These are phyloP conservation scores for Termitomyces sp. DNA, from an alignment of 768 basidiomycete genomes.

Conservation along the genomic window DNA sequence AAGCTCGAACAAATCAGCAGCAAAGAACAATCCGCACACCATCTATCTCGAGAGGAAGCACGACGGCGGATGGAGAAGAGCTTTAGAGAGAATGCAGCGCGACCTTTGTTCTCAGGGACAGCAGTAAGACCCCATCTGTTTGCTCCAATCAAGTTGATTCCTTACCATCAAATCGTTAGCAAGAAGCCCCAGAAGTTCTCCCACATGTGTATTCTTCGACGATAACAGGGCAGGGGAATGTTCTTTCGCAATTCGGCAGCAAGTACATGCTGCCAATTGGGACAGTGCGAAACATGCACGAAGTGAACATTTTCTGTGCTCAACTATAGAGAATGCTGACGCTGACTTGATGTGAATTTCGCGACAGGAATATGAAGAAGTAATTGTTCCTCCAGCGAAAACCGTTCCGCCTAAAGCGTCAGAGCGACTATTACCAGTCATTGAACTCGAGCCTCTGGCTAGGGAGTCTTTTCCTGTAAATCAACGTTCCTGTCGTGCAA, in stretches of 20 bases:
- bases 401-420: constrained; percentile 63
- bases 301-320: constrained; percentile 38
- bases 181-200: constrained; percentile 51
- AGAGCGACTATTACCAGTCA: constrained; percentile 68
- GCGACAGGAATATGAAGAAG: constrained; percentile 79
- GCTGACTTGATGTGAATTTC: not conserved
- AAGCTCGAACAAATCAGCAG: constrained; percentile 2
- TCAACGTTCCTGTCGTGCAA: not conserved
- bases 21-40: not conserved
- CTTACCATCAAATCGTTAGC: constrained; percentile 25
- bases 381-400: constrained; percentile 79
- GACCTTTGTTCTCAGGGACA: constrained; percentile 56
- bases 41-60: constrained; percentile 39
- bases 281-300: constrained; percentile 58
- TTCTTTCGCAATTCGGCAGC: constrained; percentile 67
- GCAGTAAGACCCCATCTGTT: constrained; percentile 30
- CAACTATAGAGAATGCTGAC: not conserved
- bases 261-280: constrained; percentile 82
- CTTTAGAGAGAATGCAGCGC: constrained; percentile 54
- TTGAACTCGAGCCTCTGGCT: constrained; percentile 71
- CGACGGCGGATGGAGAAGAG: constrained; percentile 57
- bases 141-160: not conserved
- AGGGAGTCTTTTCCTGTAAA: constrained; percentile 81
- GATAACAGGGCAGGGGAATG: constrained; percentile 48
- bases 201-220: constrained; percentile 89